These are phyloP conservation scores for Hydnum rufescens DNA, from an alignment of 768 basidiomycete genomes.

Conservation along the genomic window DNA sequence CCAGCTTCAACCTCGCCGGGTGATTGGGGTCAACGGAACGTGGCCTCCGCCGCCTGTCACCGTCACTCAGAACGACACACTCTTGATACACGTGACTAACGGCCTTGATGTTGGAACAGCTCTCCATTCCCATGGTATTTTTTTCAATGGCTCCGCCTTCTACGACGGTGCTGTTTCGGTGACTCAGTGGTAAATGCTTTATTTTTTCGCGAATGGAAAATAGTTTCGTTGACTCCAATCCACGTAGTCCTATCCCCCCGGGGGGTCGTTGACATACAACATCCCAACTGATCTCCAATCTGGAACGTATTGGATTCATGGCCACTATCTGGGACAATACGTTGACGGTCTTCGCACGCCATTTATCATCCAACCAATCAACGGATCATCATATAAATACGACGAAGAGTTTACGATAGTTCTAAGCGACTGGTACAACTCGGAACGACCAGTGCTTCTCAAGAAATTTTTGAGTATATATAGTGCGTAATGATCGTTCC, in stretches of 20 bases:
- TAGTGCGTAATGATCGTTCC: not conserved
- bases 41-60: conserved; percentile 91
- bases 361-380: conserved; percentile 39
- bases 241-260: conserved; percentile 19
- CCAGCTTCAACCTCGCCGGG: conserved; percentile 52
- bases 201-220: not conserved
- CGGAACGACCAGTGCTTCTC: conserved; percentile 42
- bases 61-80: conserved; percentile 46
- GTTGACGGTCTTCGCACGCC: conserved; percentile 87
- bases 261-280: conserved; percentile 48
- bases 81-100: conserved; percentile 61
- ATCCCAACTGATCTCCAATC: conserved; percentile 51
- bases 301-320: conserved; percentile 52
- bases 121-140: conserved; percentile 91
- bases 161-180: conserved; percentile 75
- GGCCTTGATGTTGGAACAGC: conserved; percentile 43
- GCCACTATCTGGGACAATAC: conserved; percentile 51
- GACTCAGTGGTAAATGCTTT: conserved; percentile 50
- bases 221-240: not conserved
- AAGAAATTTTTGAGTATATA: conserved; percentile 44
- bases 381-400: conserved; percentile 39
- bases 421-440: conserved; percentile 85
- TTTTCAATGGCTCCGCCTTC: conserved; percentile 72
- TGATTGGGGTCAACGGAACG: conserved; percentile 73
- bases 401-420: conserved; percentile 82